Evolutionary conservation across 2,329 filamentous ascomycete genomes (phyloP), one percentile per base, ranked within the genome.

Genomic region (Penicillium expansum): DNA sequence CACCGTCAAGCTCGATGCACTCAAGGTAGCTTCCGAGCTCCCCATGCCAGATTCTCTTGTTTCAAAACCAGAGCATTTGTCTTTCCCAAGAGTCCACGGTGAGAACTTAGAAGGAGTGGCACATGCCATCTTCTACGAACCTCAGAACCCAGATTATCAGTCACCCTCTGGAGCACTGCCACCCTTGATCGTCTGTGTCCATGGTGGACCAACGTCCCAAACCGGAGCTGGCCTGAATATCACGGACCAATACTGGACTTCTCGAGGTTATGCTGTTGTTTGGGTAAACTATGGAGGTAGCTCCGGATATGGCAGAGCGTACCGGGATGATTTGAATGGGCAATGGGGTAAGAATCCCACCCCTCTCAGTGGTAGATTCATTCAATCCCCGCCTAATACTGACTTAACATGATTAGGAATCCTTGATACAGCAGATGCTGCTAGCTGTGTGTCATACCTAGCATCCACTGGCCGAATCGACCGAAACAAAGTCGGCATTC

Each of bases 281-380:
- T 70, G 72, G 16, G 68, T 83, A 24, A 83, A 83, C 64, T 81
- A 83, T 62, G 75, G 73, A 3, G 82, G 81, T n/a, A 81, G 78
- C 1, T 77, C 74, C 0, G 80, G 77, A 4, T 79, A 82, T 62
- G 80, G 81, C 0, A 71, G 76, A 8, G 68, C 70, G 4, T 83
- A 82, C 60, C 76, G 80, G 0, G 74, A 80, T 24, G 67, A 73
- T 3, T 69, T 84, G 0, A 78, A 80, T 59, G 73, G 75, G 0
- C 69, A 75, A 35, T 83, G 79, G 80, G 82, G 82, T 16, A 56
- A 79, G 4, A 4, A 42, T n/a, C 33, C 37, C 10, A 18, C 10
- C 16, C 24, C 3, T n/a, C 16, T 14, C 8, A n/a, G 18, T 11
- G 8, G 6, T 6, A 27, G 10, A n/a, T 13, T 5, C 2, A 9